Conservation (phyloP, 305 asterid genomes). For the Solanum hybrid region DNA sequence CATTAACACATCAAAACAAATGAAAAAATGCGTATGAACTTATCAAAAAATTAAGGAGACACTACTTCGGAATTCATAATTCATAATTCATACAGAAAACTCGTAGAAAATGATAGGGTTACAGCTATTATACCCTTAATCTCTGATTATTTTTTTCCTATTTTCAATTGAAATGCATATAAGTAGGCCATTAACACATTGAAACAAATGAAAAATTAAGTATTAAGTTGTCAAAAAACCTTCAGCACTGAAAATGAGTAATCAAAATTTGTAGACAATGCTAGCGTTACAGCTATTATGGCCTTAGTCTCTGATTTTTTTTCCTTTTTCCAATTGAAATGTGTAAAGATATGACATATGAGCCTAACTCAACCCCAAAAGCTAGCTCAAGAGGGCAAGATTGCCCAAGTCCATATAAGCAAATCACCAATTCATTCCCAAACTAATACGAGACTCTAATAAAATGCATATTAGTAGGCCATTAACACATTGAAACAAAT, state of each 20-base stretch:
- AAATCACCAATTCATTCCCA: background rate
- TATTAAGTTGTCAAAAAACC: background rate
- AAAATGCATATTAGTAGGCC: background rate
- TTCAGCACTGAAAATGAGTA: background rate
- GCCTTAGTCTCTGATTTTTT: background rate
- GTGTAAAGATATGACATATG: background rate
- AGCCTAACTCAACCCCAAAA: background rate
- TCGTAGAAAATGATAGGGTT: background rate
- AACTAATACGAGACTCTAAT: background rate
- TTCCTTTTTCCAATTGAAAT: background rate
- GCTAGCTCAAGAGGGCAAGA: background rate
- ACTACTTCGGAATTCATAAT: background rate
- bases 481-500: background rate
- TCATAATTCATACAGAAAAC: background rate
- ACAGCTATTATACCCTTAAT: background rate
- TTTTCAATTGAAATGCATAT: background rate
- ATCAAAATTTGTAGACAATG: background rate
- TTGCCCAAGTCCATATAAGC: background rate
- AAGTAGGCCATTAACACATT: background rate
- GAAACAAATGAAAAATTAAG: background rate
- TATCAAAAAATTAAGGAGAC: background rate
- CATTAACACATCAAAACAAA: background rate
- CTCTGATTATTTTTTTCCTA: too few relatives aligned
- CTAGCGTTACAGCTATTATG: background rate
- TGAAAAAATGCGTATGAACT: background rate